Base-by-base conservation (phyloP, 495 filamentous ascomycete species). In the Parathielavia appendiculata region DNA sequence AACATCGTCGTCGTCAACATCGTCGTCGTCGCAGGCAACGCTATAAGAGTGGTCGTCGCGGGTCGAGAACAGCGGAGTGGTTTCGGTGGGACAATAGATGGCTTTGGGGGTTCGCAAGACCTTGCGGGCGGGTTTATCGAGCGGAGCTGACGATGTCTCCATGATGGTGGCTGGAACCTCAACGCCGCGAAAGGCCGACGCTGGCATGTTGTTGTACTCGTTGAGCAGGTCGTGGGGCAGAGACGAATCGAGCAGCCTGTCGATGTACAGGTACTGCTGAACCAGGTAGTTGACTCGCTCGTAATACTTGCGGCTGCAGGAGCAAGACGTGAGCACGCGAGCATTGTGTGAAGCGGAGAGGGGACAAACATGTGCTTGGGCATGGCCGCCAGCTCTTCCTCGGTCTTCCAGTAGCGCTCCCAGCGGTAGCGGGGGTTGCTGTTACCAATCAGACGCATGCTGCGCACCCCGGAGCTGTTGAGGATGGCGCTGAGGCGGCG, bases 191-290 rank as follows among this genome's bases (percentile, higher is more conserved):
- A 73, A 72, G 50, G 67, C 72, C 17, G 69, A 76, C 9, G 65
- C 68, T 30, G 74, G 65, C 57, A 81, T 73, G 46, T 82, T 66
- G 54, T 82, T 81, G 71, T 97, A 97, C 64, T 95, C 92, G 63
- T 93, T 89, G 51, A 97, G 83, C 16, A 97, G 75, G 65, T 88
- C 83, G 59, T 91, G 90, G 0, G 91, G 90, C 7, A 95, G 75
- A 8, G 90, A 91, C 13, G 90, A 95, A 70, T 95, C 91, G 36
- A 97, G 80, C 19, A 97, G 73, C n/a, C 87, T 81, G 70, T 97
- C 91, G 61, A 96, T 95, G 65, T 92, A 96, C 48, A 90, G 78
- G 68, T 96, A 97, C 63, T 90, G 88, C 56, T 90, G 86, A 51
- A 97, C 82, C 11, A 97, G 73, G 53, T 78, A 79, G 68, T 97